Evolutionary conservation across 2,329 filamentous ascomycete species (phyloP).

Genomic region (Penicillium sp.): DNA sequence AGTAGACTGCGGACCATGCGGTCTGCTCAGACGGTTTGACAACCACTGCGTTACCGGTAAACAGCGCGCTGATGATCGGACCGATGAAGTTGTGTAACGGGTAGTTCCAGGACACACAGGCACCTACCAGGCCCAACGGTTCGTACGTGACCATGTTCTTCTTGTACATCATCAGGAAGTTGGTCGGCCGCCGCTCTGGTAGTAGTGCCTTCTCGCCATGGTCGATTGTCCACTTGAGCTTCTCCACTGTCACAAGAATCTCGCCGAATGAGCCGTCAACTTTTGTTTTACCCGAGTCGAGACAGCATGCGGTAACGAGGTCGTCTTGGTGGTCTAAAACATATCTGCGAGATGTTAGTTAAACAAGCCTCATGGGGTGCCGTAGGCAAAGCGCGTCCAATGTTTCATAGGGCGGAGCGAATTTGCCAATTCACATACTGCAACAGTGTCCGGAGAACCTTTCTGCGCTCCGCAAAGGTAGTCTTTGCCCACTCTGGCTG

Average conservation of each 20-base stretch:
- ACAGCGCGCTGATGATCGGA: constrained; percentile 84
- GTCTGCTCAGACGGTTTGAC: constrained; percentile 96
- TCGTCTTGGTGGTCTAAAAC: constrained; percentile 85
- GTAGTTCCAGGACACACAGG: constrained; percentile 96
- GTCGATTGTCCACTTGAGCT: constrained; percentile 87
- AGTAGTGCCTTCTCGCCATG: constrained; percentile 81
- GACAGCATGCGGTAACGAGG: constrained; percentile 78
- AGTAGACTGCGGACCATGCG: constrained; percentile 86
- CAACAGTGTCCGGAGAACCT: constrained; percentile 76
- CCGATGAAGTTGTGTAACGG: constrained; percentile 93
- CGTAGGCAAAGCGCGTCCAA: background rate
- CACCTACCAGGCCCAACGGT: constrained; percentile 86
- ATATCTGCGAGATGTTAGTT: constrained; percentile 47
- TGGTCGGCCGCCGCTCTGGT: constrained; percentile 74
- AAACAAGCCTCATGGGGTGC: background rate
- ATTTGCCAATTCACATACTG: constrained; percentile 44
- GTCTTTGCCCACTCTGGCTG: constrained; percentile 76
- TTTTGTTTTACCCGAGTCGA: constrained; percentile 95
- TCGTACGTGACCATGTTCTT: constrained; percentile 86
- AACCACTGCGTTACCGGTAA: constrained; percentile 85
- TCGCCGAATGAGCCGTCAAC: constrained; percentile 92
- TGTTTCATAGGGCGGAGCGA: background rate
- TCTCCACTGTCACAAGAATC: constrained; percentile 89
- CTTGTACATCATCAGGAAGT: constrained; percentile 94
- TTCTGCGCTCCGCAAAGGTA: constrained; percentile 71